phyloP scores from a whole-genome alignment of 2,329 filamentous ascomycete species.

The Arthrobotrys pseudoclavata region DNA sequence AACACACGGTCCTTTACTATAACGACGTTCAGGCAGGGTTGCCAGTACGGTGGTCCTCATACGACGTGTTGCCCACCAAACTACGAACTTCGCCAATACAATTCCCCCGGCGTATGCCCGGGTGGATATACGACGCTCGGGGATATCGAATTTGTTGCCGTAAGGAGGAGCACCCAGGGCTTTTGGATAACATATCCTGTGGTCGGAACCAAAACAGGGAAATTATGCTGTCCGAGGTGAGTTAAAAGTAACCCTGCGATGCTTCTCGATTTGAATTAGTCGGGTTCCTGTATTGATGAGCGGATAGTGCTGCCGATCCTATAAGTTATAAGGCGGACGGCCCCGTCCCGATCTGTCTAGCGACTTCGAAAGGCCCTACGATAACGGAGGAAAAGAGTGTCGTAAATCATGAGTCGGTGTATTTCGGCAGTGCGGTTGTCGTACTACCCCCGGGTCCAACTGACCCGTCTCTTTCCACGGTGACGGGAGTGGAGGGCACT shows the following conservation, averaged over 20 bases:
- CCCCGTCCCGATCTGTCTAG: conserved; percentile 39
- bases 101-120: conserved; percentile 48
- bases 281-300: neutral
- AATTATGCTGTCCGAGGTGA: conserved; percentile 49
- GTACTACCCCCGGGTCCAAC: conserved; percentile 12
- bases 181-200: conserved; percentile 39
- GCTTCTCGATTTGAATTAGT: neutral
- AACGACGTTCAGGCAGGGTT: conserved; percentile 44
- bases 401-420: conserved; percentile 44
- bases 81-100: conserved; percentile 44
- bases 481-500: neutral
- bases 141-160: conserved; percentile 45
- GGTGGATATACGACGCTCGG: conserved; percentile 40
- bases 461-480: conserved; percentile 8
- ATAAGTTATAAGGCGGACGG: conserved; percentile 43
- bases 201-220: conserved; percentile 36
- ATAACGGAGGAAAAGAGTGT: conserved; percentile 34
- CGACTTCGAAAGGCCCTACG: conserved; percentile 39
- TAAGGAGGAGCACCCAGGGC: conserved; percentile 27
- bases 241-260: neutral
- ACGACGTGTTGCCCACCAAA: conserved; percentile 46
- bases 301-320: conserved; percentile 23
- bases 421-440: conserved; percentile 46
- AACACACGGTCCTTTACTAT: conserved; percentile 46
- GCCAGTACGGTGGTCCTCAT: conserved; percentile 38